Conservation (phyloP, 306 rosid genomes). For the Pachyrhizus erosus region DNA sequence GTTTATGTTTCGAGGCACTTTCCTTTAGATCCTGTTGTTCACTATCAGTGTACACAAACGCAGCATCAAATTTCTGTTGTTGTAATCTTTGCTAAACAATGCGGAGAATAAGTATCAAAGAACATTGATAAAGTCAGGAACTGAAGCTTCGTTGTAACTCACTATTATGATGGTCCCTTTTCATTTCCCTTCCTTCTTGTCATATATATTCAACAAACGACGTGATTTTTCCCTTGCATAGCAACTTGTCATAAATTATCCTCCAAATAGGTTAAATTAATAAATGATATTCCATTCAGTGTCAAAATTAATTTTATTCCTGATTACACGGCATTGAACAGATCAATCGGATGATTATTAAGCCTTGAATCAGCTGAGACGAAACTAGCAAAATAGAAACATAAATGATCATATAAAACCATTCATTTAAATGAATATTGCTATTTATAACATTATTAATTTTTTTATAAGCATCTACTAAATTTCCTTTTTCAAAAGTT, state of each 20-base stretch:
- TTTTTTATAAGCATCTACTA: not conserved
- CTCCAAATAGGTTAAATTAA: not conserved
- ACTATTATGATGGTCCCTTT: not conserved
- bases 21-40: not conserved
- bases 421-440: not conserved
- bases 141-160: slow-evolving; percentile 31
- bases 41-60: not conserved
- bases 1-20: not conserved
- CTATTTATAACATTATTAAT: too few species aligned
- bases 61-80: not conserved
- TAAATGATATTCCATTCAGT: not conserved
- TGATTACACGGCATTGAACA: not conserved
- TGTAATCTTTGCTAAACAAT: not conserved
- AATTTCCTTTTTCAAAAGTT: not conserved
- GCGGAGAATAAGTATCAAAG: not conserved
- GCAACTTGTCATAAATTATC: not conserved
- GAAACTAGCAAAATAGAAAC: not conserved
- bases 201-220: too few species aligned
- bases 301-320: not conserved
- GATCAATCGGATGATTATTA: too few species aligned
- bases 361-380: not conserved
- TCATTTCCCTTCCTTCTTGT: not conserved
- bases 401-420: not conserved
- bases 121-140: slow-evolving; percentile 10
- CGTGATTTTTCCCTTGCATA: too few species aligned